Evolutionary conservation across 2,329 filamentous ascomycete genomes (phyloP), one percentile per base, ranked within the genome.

Genomic region (Phaeosphaeriaceae sp.): DNA sequence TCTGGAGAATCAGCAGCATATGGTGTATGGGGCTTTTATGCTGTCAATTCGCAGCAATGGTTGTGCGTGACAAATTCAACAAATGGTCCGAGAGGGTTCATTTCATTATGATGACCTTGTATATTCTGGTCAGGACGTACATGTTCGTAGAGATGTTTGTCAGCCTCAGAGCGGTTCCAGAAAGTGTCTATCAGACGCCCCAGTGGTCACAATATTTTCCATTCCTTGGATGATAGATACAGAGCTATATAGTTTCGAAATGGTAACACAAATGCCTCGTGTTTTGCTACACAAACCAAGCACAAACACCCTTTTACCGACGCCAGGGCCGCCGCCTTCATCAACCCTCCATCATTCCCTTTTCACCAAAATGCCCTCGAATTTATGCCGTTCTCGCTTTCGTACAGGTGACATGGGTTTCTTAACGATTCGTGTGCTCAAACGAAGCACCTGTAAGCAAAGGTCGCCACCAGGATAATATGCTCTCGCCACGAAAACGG

Each of bases 151-250:
- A 65, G 17, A 63, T 63, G 51, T 61, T 65, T 41, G 40, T 52
- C 3, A 50, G 53, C 36, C 21, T 67, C 13, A 51, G 65, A 42
- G 25, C 50, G 3, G 57, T 60, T 6, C 58, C 60, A 5, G 47
- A 45, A 10, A 57, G 54, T 6, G 58, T 65, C 1, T 65, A 63
- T 48, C 22, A 48, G 24, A 63, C 61, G 36, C 51, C 56, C 3
- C 44, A 61, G 22, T 65, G 64, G 58, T 55, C 61, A 1, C 42
- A 60, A 24, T 66, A 60, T 27, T 54, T 64, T 44, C 61, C 61
- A 49, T 57, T 57, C 9, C 53, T 62, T 51, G 55, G 58, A 11
- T 66, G 27, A 51, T 7, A 3, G 7, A 36, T 11, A 36, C 13
- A 36, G 9, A n/a, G 13, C 6, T 15, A 36, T 36, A 11, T 36